Conservation (phyloP, 345 rosid species). For the Turnera subulata region DNA sequence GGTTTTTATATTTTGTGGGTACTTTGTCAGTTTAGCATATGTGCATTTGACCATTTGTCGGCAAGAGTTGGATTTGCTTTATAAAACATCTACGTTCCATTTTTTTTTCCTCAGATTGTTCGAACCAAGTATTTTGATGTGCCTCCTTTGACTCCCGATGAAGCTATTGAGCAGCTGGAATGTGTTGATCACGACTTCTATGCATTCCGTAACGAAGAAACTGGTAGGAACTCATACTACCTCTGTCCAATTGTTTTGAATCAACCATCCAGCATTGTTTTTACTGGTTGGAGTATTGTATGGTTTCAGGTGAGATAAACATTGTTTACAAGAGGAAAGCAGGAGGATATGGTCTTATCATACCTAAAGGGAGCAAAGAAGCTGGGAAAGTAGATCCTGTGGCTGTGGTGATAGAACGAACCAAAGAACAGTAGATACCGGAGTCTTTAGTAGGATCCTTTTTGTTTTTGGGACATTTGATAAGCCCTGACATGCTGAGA, state of each 20-base stretch:
- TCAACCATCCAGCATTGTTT: background rate
- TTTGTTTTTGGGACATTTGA: no score
- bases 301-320: conserved; percentile 72
- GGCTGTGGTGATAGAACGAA: conserved; percentile 46
- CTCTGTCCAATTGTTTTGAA: background rate
- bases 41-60: no score
- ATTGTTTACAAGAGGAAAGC: conserved; percentile 77
- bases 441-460: no score
- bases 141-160: conserved; percentile 79
- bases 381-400: conserved; percentile 58
- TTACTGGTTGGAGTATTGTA: background rate
- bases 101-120: conserved; percentile 47
- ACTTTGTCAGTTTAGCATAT: no score
- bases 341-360: conserved; percentile 87
- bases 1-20: no score
- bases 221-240: conserved; percentile 42
- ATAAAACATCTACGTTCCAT: no score
- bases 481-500: conserved; percentile 3
- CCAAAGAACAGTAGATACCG: conserved; percentile 46
- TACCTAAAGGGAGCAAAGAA: conserved; percentile 65
- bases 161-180: conserved; percentile 87
- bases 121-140: conserved; percentile 87
- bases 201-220: conserved; percentile 82
- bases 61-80: no score
- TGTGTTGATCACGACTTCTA: conserved; percentile 81